These are phyloP conservation scores for Ensete ventricosum DNA, from an alignment of 176 grass and related monocot species.

Conservation along the genomic window DNA sequence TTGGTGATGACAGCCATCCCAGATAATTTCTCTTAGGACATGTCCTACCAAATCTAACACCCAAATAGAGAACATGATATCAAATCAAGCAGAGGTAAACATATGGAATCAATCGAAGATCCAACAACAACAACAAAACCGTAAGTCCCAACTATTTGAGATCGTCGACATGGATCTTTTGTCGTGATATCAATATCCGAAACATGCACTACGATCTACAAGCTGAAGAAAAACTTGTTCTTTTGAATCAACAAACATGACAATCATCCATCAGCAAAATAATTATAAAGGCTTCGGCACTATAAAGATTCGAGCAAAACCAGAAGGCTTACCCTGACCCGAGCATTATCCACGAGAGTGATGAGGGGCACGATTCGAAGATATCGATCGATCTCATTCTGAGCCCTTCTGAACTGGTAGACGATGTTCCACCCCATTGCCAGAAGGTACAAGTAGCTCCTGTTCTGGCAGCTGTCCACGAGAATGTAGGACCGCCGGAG, in stretches of 20 bases:
- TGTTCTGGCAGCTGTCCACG: conserved; percentile 16
- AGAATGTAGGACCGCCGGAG: conserved; percentile 17
- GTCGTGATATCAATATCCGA: too few relatives aligned
- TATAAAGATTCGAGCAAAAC: not conserved
- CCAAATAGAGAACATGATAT: not conserved
- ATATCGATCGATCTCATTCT: conserved; percentile 27
- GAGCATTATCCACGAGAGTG: conserved; percentile 18
- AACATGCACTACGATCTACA: too few relatives aligned
- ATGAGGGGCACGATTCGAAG: conserved; percentile 28
- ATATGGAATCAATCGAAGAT: not conserved
- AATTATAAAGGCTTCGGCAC: too few relatives aligned
- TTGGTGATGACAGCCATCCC: not conserved
- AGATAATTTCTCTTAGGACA: not conserved
- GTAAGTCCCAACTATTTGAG: too few relatives aligned
- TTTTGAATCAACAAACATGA: not conserved
- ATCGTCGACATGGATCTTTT: too few relatives aligned
- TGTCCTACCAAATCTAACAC: not conserved
- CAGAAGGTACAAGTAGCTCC: conserved; percentile 11
- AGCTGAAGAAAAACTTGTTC: not conserved
- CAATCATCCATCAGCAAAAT: not conserved
- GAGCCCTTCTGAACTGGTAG: conserved; percentile 15
- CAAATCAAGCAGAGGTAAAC: not conserved
- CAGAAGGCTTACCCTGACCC: conserved; percentile 9
- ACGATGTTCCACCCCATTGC: conserved; percentile 21
- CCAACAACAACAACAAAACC: not conserved